Percentiles rank a stretch among this genome's conserved stretches.
Conservation (phyloP, 176 grass and related monocot species). For the Rhipidocladum racemiflorum region DNA sequence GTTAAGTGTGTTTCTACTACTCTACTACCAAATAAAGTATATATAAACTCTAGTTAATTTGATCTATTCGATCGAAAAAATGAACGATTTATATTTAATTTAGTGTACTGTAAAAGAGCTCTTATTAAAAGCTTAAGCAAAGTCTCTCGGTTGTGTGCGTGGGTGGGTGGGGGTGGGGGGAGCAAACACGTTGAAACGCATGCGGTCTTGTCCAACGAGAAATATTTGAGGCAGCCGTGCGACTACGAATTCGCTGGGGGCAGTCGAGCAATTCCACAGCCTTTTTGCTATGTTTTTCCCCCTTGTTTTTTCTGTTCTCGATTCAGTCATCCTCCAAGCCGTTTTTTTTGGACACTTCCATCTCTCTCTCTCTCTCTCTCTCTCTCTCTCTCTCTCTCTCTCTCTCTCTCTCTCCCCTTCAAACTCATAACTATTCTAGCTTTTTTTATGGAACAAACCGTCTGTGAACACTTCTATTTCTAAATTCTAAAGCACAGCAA, state of each 20-base stretch:
- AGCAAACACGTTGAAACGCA: background rate
- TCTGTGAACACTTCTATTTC: slow-evolving; percentile 2
- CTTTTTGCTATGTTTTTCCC: background rate
- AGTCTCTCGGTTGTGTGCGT: too few relatives aligned
- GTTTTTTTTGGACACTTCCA: slow-evolving; percentile 38
- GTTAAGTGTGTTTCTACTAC: too few relatives aligned
- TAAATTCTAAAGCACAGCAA: background rate
- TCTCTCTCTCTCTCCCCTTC: background rate
- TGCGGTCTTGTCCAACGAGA: background rate
- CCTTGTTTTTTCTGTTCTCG: background rate
- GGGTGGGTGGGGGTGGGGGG: too few relatives aligned
- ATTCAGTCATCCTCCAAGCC: slow-evolving; percentile 15
- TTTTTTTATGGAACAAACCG: background rate
- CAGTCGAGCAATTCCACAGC: background rate
- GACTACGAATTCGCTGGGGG: background rate
- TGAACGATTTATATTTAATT: too few relatives aligned
- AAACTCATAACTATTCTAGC: background rate
- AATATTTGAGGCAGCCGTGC: background rate
- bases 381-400: background rate
- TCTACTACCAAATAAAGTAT: too few relatives aligned
- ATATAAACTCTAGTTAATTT: too few relatives aligned
- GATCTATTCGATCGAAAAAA: too few relatives aligned
- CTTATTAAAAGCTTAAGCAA: too few relatives aligned
- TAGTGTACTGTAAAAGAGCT: too few relatives aligned
- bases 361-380: background rate